Conservation (phyloP, 2,329 filamentous ascomycete genomes). For the Penicillium verrucosum region DNA sequence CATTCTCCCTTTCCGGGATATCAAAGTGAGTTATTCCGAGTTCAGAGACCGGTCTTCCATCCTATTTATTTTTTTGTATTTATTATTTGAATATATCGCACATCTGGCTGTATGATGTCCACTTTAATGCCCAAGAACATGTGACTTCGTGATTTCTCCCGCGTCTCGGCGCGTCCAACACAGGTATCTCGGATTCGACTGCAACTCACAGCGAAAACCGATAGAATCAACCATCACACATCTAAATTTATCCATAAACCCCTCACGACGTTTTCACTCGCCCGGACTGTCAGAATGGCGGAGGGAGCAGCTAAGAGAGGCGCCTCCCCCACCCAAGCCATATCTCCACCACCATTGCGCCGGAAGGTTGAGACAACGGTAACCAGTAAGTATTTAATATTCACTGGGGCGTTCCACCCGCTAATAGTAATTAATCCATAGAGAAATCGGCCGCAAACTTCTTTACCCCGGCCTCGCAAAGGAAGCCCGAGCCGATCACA, state of each 20-base stretch:
- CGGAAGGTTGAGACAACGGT: conserved; percentile 54
- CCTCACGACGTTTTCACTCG: conserved; percentile 15
- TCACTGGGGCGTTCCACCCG: too few relatives aligned
- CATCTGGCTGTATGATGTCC: background rate
- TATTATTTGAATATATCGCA: background rate
- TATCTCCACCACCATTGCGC: conserved; percentile 59
- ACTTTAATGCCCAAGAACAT: conserved; percentile 24
- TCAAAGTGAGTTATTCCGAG: background rate
- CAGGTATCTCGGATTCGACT: background rate
- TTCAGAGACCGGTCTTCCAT: background rate
- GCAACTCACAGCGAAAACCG: background rate
- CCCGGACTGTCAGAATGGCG: conserved; percentile 25
- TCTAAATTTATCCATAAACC: background rate
- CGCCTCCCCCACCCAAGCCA: conserved; percentile 37
- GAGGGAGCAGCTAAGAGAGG: conserved; percentile 35
- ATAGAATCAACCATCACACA: background rate
- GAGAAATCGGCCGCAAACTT: conserved; percentile 69
- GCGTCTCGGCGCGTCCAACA: conserved; percentile 27
- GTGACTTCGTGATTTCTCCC: conserved; percentile 39
- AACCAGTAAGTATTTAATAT: conserved; percentile 46
- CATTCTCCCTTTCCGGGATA: background rate
- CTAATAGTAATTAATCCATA: conserved; percentile 10
- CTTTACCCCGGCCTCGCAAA: conserved; percentile 83
- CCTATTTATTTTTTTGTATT: background rate
- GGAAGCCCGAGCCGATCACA: conserved; percentile 68